These are phyloP conservation scores for Rhizomucor miehei DNA, from an alignment of 371 early-diverging fungal genomes.

Conservation along the genomic window DNA sequence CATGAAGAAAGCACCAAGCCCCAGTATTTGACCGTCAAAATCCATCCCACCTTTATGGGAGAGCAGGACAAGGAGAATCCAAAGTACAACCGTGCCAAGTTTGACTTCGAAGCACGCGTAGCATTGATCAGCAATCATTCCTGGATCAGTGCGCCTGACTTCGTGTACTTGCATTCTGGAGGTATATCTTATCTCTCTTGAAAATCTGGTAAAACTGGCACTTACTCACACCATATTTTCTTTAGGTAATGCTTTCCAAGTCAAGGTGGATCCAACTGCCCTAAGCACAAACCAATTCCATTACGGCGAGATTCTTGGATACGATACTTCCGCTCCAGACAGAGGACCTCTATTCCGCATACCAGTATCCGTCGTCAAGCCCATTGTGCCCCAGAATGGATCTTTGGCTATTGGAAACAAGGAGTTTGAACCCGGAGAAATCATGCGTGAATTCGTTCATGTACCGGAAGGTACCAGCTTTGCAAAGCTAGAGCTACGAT, in stretches of 20 bases:
- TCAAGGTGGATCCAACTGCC: constrained; percentile 80
- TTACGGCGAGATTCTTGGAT: constrained; percentile 76
- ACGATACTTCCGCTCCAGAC: constrained; percentile 70
- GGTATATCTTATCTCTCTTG: constrained; percentile 28
- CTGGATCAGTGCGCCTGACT: constrained; percentile 85
- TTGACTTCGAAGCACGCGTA: constrained; percentile 80
- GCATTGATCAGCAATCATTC: constrained; percentile 65
- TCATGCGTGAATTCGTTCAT: constrained; percentile 76
- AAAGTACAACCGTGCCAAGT: constrained; percentile 60
- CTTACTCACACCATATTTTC: not conserved
- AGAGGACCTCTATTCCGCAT: constrained; percentile 81
- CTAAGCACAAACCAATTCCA: constrained; percentile 77
- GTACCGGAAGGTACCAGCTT: constrained; percentile 83
- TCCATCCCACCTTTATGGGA: constrained; percentile 79
- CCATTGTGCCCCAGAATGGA: constrained; percentile 48
- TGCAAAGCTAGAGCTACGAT: constrained; percentile 48
- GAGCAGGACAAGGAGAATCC: constrained; percentile 59
- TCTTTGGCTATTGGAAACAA: constrained; percentile 55
- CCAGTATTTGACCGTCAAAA: constrained; percentile 56
- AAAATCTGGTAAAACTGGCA: not conserved
- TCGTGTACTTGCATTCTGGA: constrained; percentile 65
- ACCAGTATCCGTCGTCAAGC: constrained; percentile 92
- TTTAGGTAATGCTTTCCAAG: constrained; percentile 61
- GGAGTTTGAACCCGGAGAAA: constrained; percentile 74
- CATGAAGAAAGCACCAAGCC: constrained; percentile 66